Base-by-base conservation (phyloP, 345 rosid genomes). In the Orychophragmus violaceus region DNA sequence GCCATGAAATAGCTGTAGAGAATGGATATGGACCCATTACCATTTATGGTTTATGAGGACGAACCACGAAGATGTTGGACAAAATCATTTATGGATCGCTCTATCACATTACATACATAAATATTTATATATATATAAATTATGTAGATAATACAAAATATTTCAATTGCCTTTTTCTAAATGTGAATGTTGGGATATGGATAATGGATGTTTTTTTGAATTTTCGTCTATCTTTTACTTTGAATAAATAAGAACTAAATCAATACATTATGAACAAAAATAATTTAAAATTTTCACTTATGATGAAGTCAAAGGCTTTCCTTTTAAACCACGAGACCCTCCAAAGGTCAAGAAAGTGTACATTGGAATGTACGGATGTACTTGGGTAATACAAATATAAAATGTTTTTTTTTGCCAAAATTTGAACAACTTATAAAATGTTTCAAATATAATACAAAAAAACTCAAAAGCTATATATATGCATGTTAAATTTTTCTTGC, bases 1-100 rank as follows among this genome's bases (percentile, higher is more conserved):
- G 72, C 68, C 72, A 66, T 52, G 68, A 52, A 60, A 66, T 74
- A 66, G 77, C 72, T 74, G 77, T 66, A 32, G 72, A 66, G 32
- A n/a, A 28, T 48, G 39, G 32, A 60, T 42, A 66, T 73, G 72
- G 77, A 60, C 77, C 77, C 77, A 65, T 46, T 48, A 19, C 28
- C 10, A 48, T 48, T 48, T 48, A 45, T 45, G 51, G 51, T 45
- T 45, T 45, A 46, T 21, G 51, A 19, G 5, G 51, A 19, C 24
- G 45, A 65, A 18, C 52, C 21, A 66, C 28, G 25, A 59, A 57
- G 19, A 33, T 32, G 39, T 51, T 42, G 42, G 62, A 51, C 66
- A 59, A 59, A 41, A 59, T 66, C 63, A 73, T 66, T 73, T 66
- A 74, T 67, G 58, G 58, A 74, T n/a, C n/a, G n/a, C 67, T 44